These are phyloP conservation scores for Penicillium waksmanii DNA, from an alignment of 495 filamentous ascomycete genomes.

Conservation along the genomic window DNA sequence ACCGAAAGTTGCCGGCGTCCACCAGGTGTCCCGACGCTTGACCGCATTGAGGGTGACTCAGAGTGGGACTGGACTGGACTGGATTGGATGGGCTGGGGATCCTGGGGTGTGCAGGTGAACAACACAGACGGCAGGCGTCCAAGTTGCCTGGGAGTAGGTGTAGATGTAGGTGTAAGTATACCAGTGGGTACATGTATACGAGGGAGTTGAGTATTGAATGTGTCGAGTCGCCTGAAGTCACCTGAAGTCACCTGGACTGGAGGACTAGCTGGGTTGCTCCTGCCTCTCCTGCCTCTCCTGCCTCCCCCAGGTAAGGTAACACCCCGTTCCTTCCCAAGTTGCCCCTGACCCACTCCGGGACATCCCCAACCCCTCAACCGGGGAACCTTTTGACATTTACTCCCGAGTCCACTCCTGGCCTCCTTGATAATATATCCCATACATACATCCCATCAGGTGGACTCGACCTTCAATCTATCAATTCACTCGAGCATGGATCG, in stretches of 20 bases:
- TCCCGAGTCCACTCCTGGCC: background rate
- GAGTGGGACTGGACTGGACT: background rate
- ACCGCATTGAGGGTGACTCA: background rate
- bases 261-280: background rate
- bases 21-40: background rate
- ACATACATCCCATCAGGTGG: background rate
- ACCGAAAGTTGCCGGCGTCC: constrained; percentile 1
- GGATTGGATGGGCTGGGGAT: constrained; percentile 1
- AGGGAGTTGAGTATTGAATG: no score
- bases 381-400: background rate
- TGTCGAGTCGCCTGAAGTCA: background rate
- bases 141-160: background rate
- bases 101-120: constrained; percentile 1
- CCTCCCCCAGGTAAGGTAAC: no score
- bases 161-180: no score
- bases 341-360: constrained; percentile 4
- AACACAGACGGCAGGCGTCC: background rate
- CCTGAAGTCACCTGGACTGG: background rate
- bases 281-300: background rate
- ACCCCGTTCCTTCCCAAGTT: constrained; percentile 1
- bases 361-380: background rate
- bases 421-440: background rate
- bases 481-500: background rate
- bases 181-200: no score
- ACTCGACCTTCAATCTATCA: background rate